Conservation (phyloP, 2,329 filamentous ascomycete species). For the Monosporascus sp. region DNA sequence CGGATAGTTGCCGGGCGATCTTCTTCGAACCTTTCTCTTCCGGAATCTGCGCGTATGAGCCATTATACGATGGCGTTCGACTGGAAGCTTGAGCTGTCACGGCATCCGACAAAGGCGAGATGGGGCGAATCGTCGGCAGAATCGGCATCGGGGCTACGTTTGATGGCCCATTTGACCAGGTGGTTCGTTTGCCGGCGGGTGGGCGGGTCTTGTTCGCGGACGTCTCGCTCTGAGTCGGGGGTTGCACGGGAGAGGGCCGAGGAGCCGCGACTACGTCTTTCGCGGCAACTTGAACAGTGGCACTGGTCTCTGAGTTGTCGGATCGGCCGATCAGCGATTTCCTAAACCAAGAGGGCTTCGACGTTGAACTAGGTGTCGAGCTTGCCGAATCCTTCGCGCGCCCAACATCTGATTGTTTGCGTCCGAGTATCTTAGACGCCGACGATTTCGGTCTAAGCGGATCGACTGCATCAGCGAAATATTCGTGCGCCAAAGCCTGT, state of each 20-base stretch:
- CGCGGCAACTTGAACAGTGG: constrained; percentile 37
- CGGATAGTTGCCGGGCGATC: constrained; percentile 87
- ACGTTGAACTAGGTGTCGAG: constrained; percentile 50
- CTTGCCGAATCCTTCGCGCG: constrained; percentile 59
- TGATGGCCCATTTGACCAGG: constrained; percentile 80
- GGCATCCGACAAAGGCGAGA: constrained; percentile 92
- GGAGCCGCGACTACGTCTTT: constrained; percentile 41
- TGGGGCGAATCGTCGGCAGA: constrained; percentile 85
- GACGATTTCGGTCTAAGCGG: constrained; percentile 89
- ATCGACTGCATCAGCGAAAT: constrained; percentile 88
- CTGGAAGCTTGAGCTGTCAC: constrained; percentile 84
- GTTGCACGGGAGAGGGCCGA: constrained; percentile 22
- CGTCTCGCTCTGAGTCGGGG: constrained; percentile 30
- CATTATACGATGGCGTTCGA: constrained; percentile 49
- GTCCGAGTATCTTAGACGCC: constrained; percentile 73
- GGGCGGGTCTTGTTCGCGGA: constrained; percentile 41
- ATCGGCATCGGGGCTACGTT: constrained; percentile 91
- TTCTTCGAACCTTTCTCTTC: constrained; percentile 76
- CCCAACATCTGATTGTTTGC: constrained; percentile 82
- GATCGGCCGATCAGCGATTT: constrained; percentile 84
- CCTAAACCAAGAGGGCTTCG: constrained; percentile 95
- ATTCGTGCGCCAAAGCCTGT: constrained; percentile 92
- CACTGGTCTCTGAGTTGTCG: constrained; percentile 52
- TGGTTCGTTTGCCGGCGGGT: constrained; percentile 72
- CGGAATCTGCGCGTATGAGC: constrained; percentile 35